Evolutionary conservation across 2,329 filamentous ascomycete species (phyloP).

Genomic region (Aureobasidium pullulans): DNA sequence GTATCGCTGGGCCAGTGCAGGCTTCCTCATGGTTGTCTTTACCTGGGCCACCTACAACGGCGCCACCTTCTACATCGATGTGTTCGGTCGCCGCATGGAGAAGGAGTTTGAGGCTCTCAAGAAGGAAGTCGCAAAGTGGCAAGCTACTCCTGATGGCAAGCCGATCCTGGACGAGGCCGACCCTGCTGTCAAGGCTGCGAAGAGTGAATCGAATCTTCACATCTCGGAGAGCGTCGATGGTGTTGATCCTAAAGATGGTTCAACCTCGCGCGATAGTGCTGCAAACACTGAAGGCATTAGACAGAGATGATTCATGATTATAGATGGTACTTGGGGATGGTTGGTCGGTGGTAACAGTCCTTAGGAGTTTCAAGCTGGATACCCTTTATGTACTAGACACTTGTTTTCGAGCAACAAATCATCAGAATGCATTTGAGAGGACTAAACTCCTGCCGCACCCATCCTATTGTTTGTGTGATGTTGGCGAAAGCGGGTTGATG

Average conservation of each 20-base stretch:
- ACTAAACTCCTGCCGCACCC: too few species aligned
- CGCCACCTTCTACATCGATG: conserved; percentile 95
- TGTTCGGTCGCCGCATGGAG: conserved; percentile 94
- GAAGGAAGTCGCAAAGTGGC: conserved; percentile 84
- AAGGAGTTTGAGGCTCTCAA: conserved; percentile 88
- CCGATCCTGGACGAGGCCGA: conserved; percentile 5
- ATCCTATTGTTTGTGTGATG: too few species aligned
- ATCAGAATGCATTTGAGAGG: background rate
- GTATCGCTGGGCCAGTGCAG: conserved; percentile 69
- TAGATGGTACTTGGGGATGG: background rate
- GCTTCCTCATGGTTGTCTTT: conserved; percentile 77
- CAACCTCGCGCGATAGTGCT: background rate
- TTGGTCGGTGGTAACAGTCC: background rate
- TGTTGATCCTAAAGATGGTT: conserved; percentile 34
- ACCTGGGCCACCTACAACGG: conserved; percentile 95
- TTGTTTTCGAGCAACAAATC: background rate
- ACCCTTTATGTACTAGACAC: background rate
- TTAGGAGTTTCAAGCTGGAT: background rate
- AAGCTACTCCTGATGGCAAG: conserved; percentile 38
- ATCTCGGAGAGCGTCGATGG: conserved; percentile 40
- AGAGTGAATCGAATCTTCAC: background rate
- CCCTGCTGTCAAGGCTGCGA: conserved; percentile 12
- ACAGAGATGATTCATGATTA: conserved; percentile 2
- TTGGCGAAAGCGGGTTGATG: too few species aligned
- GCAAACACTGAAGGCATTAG: background rate